Percentiles rank a stretch among this genome's conserved stretches.
Evolutionary conservation across 2,329 filamentous ascomycete genomes (phyloP).

Genomic region (Cladosporium sp.): DNA sequence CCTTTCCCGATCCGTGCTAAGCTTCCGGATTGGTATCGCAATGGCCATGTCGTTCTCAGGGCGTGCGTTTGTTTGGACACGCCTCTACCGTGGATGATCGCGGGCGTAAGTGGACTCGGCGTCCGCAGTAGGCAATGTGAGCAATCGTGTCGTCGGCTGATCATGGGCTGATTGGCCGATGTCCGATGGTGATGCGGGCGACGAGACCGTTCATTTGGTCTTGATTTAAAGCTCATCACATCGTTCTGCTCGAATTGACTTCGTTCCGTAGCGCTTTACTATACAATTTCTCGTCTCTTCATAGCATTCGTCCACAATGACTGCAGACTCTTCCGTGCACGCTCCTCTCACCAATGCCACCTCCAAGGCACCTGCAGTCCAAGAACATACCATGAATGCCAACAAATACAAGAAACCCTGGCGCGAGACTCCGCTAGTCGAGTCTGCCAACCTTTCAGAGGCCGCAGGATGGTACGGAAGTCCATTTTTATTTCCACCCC

Average conservation of each 20-base stretch:
- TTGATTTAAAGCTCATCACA: neutral
- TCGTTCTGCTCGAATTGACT: neutral
- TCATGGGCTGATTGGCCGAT: neutral
- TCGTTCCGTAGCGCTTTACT: neutral
- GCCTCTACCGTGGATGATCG: neutral
- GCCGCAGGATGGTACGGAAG: conserved; percentile 64
- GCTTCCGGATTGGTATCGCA: conserved; percentile 5
- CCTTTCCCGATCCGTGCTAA: conserved; percentile 11
- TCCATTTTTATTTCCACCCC: neutral
- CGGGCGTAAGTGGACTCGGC: neutral
- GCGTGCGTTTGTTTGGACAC: neutral
- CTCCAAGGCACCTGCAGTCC: neutral
- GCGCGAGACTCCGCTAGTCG: conserved; percentile 67
- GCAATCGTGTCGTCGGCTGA: neutral
- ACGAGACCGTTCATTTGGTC: neutral
- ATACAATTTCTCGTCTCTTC: neutral
- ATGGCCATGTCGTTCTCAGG: conserved; percentile 3
- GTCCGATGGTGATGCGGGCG: neutral
- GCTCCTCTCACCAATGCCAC: conserved; percentile 5
- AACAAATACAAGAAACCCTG: conserved; percentile 48
- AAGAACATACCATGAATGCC: neutral
- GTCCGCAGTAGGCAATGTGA: neutral
- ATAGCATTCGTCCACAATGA: neutral
- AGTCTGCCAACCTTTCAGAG: conserved; percentile 62
- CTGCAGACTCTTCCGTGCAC: neutral